Evolutionary conservation across 2,329 filamentous ascomycete genomes (phyloP), one percentile per base, ranked within the genome.

Genomic region (Tolypocladium nubicola): DNA sequence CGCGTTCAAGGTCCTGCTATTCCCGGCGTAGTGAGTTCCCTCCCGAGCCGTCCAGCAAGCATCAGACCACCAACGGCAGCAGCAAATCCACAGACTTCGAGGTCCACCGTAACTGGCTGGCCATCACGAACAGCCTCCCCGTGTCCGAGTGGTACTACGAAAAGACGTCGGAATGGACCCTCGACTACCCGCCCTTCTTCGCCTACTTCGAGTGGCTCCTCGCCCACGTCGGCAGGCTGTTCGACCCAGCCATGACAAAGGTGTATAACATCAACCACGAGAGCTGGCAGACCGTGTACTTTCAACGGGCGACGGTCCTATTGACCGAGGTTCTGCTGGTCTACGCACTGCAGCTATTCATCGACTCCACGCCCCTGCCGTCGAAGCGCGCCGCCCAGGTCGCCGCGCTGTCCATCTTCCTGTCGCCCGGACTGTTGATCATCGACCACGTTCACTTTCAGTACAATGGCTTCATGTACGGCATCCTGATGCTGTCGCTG

Each of bases 31-130:
- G 92, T 96, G 80, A 70, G 89, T 83, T 47, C 47, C 39, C 57
- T n/a, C 41, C 37, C 59, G 37, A 45, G n/a, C 26, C 14, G 47
- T 50, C 56, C 38, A 33, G 50, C 14, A 35, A 23, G 6, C 38
- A 1, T 52, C 40, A 40, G 26, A 38, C 50, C 19, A 30, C 53
- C 40, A 49, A 58, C 47, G 10, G 9, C 30, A 40, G 23, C 73
- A 97, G 92, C 79, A 97, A 96, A 79, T 99, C 94, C 7, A 99
- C 94, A 65, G 94, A 99, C 73, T 99, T 99, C 67, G 94, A 99
- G 73, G 94, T 99, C 57, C 94, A 99, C 75, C 87, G 94, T 63
- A 99, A 99, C 77, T 99, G 94, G 94, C 85, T 99, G 45, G 94
- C 94, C 61, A 90, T 97, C 65, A 97, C 94, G 5, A 81, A 96